Evolutionary conservation across 148 eudicot species (phyloP), one percentile per base, ranked within the genome.

Genomic region (Amaranthus hypochondriacus): DNA sequence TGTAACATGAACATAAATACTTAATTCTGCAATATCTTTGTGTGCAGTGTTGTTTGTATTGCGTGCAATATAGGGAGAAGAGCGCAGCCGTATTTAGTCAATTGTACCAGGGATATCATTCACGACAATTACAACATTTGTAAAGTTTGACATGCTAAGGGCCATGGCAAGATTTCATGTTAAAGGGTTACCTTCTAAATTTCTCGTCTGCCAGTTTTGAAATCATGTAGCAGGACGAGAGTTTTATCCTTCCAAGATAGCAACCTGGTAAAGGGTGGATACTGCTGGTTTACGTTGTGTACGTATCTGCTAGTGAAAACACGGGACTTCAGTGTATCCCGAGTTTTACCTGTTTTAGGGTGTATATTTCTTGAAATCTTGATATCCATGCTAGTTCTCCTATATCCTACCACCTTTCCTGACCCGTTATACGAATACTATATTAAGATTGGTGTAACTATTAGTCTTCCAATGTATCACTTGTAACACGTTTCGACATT

Each of bases 31-130:
- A 42, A 9, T 62, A 14, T 75, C 7, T 69, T 71, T 70, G 15
- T 68, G 57, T 81, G 86, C 86, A 84, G 86, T 81, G n/a, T 55
- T 84, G 49, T 73, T 84, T 58, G 70, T 75, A 10, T 9, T 84
- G 53, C 76, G 67, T 70, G 76, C 77, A 52, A 78, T 80, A 65
- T 83, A 71, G 76, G 68, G 57, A 48, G 73, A 58, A 56, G 47
- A 56, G 52, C 43, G 48, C 14, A 57, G 52, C 39, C 50, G 56
- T 53, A 71, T 47, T 44, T 43, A 13, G 50, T 47, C 46, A 3
- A 14, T n/a, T 43, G 53, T 56, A 46, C 63, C 52, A 46, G 53
- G 73, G 47, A 49, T 42, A 39, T 56, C 28, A 57, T 48, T 71
- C 50, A 9, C 13, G 8, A 52, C 51, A 49, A 7, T 44, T 21